Conservation (phyloP, 2,329 filamentous ascomycete species). For the Sarocladium kiliense region DNA sequence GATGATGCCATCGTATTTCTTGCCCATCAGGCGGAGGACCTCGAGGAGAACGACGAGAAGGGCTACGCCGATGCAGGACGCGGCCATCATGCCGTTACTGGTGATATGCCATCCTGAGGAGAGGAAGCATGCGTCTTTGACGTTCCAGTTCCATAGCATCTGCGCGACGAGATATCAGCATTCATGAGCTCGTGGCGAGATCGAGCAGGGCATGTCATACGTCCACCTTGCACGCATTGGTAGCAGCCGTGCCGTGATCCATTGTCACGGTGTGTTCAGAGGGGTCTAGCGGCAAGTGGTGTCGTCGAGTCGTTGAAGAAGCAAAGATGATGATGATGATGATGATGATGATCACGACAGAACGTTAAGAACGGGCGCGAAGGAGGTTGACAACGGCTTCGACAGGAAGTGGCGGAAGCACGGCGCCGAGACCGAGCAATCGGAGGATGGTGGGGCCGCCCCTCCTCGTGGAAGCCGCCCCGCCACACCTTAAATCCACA, state of each 20-base stretch:
- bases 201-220: conserved; percentile 16
- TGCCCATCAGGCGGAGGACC: conserved; percentile 61
- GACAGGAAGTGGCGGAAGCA: neutral
- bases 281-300: neutral
- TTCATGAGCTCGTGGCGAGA: neutral
- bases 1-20: conserved; percentile 60
- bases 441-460: neutral
- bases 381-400: neutral
- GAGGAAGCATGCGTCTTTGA: conserved; percentile 67
- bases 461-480: neutral
- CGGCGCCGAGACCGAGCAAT: neutral
- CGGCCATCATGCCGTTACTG: conserved; percentile 68
- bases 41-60: conserved; percentile 68
- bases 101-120: conserved; percentile 64
- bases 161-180: conserved; percentile 22
- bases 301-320: neutral
- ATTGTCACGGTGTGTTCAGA: neutral
- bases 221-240: conserved; percentile 25
- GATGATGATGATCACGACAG: neutral
- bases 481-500: neutral
- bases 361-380: neutral
- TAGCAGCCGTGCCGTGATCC: conserved; percentile 15
- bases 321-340: neutral
- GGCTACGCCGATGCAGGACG: conserved; percentile 71
- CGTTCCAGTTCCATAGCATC: conserved; percentile 80